phyloP scores from a whole-genome alignment of 108 stramenopile genomes.

The Thalassiosira profunda region DNA sequence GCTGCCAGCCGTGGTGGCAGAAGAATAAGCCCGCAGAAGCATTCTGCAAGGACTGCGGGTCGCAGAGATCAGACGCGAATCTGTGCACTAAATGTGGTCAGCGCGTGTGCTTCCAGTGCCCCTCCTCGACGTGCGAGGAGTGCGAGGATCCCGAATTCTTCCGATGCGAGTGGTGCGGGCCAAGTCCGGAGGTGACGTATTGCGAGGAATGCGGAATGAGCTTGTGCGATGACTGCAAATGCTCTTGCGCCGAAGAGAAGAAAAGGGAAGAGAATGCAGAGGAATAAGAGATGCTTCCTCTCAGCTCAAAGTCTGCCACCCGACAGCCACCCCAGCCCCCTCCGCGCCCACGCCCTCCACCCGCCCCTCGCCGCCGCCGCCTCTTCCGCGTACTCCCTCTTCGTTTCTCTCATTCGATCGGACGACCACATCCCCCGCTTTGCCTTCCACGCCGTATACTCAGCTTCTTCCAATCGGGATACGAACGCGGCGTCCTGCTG shows the following conservation, averaged over 20 bases:
- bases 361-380: too few relatives aligned
- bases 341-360: too few relatives aligned
- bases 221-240: not conserved
- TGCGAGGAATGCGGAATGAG: not conserved
- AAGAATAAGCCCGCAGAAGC: not conserved
- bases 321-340: too few relatives aligned
- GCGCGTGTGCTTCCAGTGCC: not conserved
- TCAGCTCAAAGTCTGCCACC: too few relatives aligned
- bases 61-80: not conserved
- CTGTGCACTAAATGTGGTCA: not conserved
- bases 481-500: slow-evolving; percentile 66
- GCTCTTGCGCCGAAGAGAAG: not conserved
- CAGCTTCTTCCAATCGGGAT: slow-evolving; percentile 55
- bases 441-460: slow-evolving; percentile 63
- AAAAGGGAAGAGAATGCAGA: not conserved
- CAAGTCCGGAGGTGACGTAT: not conserved
- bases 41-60: not conserved
- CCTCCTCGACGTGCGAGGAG: not conserved
- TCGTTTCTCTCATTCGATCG: slow-evolving; percentile 39
- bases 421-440: slow-evolving; percentile 73
- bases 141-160: not conserved
- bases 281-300: too few relatives aligned
- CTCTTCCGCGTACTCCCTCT: slow-evolving; percentile 50
- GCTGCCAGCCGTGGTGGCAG: not conserved
- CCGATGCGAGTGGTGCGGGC: not conserved